Percentiles rank a stretch among this genome's conserved stretches.
Conservation (phyloP, 2,329 filamentous ascomycete genomes). For the Verticillium dahliae region DNA sequence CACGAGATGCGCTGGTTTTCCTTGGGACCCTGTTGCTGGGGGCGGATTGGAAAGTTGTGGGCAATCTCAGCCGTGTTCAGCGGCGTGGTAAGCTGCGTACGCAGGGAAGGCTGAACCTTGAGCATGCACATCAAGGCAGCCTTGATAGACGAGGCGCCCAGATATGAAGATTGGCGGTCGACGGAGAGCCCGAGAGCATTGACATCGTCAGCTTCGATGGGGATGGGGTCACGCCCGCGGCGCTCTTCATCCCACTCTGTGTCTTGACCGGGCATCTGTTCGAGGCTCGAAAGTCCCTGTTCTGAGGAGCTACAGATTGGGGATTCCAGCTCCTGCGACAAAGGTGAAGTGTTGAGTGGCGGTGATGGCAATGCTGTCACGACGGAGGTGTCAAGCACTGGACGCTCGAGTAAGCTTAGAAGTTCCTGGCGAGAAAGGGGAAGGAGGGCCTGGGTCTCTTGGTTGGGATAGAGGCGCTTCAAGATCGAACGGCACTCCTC, state of each 20-base stretch:
- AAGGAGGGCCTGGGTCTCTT: conserved; percentile 43
- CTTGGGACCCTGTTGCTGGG: conserved; percentile 35
- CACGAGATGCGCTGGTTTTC: conserved; percentile 46
- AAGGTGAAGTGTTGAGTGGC: conserved; percentile 42
- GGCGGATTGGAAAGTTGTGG: conserved; percentile 35
- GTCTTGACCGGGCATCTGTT: conserved; percentile 62
- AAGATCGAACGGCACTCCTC: conserved; percentile 60
- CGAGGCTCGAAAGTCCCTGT: conserved; percentile 44
- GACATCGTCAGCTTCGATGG: conserved; percentile 55
- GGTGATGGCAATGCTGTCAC: conserved; percentile 42
- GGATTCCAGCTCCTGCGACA: conserved; percentile 40
- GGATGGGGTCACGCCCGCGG: conserved; percentile 46
- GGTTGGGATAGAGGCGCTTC: conserved; percentile 54
- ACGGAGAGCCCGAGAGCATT: conserved; percentile 52
- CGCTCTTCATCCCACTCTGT: conserved; percentile 62
- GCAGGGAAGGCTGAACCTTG: conserved; percentile 43
- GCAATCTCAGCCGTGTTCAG: conserved; percentile 40
- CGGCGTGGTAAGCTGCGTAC: conserved; percentile 36
- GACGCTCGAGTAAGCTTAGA: conserved; percentile 47
- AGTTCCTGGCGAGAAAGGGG: conserved; percentile 54
- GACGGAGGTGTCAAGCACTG: conserved; percentile 28
- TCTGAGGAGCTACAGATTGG: conserved; percentile 38
- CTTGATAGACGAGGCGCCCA: conserved; percentile 70
- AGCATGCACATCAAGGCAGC: conserved; percentile 68
- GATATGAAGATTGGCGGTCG: conserved; percentile 57